Evolutionary conservation across 2,329 filamentous ascomycete genomes (phyloP), one percentile per base, ranked within the genome.

Genomic region (Neonectria coccinea): DNA sequence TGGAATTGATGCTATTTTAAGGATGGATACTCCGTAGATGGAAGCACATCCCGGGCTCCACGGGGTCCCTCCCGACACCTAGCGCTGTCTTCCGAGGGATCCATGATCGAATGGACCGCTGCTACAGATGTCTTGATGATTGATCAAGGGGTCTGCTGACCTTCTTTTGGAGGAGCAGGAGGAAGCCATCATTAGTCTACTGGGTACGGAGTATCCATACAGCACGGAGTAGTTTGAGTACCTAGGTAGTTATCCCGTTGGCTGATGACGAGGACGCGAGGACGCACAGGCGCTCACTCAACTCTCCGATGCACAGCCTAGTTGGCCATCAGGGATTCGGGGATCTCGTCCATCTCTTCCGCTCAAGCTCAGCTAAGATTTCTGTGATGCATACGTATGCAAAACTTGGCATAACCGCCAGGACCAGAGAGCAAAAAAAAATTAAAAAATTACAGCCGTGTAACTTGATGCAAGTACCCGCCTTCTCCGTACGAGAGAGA

Each of bases 1-100:
- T 51, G 29, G 29, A 18, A 33, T 20, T 51, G 48, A n/a, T 51
- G n/a, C 48, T 51, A 51, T 51, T 51, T 51, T 51, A 33, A 51
- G 48, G 48, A 42, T 42, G n/a, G n/a, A 20, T 20, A 20, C 20
- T 20, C 20, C 20, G 18, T 9, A n/a, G 44, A 25, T 29, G 29
- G 29, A 29, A 11, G n/a, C 48, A 22, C 20, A 31, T 36, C 48
- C 48, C 31, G 29, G 31, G n/a, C 29, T 31, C 6, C 14, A 39
- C 14, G 14, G 36, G 36, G 14, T 42, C 18, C 18, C 39, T 42
- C 47, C 47, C 47, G 27, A 51, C 27, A 51, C 47, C 25, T 20
- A 25, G 27, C 5, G 31, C 11, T 18, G 48, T 18, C 29, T 1
- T 25, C 25, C 20, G 20, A 20, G 20, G 20, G 20, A 20, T 20